A percentile compares a stretch with the other conserved stretches of the same genome.
Evolutionary conservation across 2,329 filamentous ascomycete genomes (phyloP).

Genomic region (Raffaelea albimanens): DNA sequence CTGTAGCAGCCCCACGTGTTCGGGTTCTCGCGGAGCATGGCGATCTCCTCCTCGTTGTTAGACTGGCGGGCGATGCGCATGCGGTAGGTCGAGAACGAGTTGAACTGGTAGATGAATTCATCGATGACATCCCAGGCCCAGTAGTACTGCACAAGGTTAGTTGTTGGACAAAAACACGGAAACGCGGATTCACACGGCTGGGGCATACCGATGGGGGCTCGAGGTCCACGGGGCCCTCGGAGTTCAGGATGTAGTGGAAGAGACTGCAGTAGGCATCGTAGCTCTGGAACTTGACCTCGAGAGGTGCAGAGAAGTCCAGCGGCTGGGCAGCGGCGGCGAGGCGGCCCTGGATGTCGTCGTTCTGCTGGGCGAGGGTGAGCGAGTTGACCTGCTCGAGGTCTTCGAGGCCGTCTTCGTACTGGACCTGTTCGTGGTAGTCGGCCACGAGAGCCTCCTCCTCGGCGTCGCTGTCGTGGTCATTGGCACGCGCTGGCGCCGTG

Average conservation of each 20-base stretch:
- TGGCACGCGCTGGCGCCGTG: slow-evolving; percentile 47
- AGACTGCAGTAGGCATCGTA: slow-evolving; percentile 99
- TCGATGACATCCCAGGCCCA: slow-evolving; percentile 99
- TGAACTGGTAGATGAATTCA: slow-evolving; percentile 99
- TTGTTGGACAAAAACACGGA: slow-evolving; percentile 5
- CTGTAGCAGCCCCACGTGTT: slow-evolving; percentile 99
- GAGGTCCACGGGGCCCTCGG: slow-evolving; percentile 94
- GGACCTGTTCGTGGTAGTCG: slow-evolving; percentile 93
- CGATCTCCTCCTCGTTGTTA: slow-evolving; percentile 84
- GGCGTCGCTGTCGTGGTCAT: slow-evolving; percentile 80
- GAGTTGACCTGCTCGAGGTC: slow-evolving; percentile 69
- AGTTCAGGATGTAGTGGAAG: slow-evolving; percentile 99
- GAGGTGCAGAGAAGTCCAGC: slow-evolving; percentile 87
- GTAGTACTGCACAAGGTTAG: slow-evolving; percentile 65
- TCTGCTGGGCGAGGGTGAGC: slow-evolving; percentile 60
- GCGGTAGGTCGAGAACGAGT: slow-evolving; percentile 96
- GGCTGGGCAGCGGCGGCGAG: slow-evolving; percentile 87
- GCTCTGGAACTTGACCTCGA: slow-evolving; percentile 96
- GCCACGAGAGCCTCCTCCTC: slow-evolving; percentile 94
- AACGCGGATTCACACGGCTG: too few relatives aligned
- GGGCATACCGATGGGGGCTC: slow-evolving; percentile 93
- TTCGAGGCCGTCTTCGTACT: slow-evolving; percentile 79
- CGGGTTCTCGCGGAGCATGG: slow-evolving; percentile 87
- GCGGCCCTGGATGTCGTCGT: slow-evolving; percentile 88
- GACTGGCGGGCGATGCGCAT: slow-evolving; percentile 77